These are phyloP conservation scores for Aspergillus fumigatus DNA, from an alignment of 2,329 filamentous ascomycete species.

Conservation along the genomic window DNA sequence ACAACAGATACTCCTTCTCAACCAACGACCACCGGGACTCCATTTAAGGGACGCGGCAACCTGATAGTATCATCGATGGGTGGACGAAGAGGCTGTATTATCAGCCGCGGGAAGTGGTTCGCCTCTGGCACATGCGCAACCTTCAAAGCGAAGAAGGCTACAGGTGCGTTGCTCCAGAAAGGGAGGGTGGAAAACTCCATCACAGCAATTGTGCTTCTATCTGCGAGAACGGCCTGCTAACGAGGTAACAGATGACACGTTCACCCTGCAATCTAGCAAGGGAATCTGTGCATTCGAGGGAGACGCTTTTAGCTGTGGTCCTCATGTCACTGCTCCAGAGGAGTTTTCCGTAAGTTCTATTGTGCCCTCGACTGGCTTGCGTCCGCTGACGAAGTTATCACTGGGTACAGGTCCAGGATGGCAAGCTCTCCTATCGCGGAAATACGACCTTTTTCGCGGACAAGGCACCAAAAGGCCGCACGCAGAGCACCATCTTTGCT, in stretches of 20 bases:
- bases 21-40: conserved; percentile 29
- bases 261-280: conserved; percentile 56
- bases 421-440: conserved; percentile 28
- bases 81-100: conserved; percentile 56
- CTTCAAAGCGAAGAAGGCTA: conserved; percentile 32
- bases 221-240: not conserved
- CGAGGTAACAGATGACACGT: conserved; percentile 27
- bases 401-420: conserved; percentile 24
- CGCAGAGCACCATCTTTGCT: conserved; percentile 32
- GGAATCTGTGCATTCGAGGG: conserved; percentile 54
- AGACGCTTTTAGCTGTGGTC: conserved; percentile 53
- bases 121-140: conserved; percentile 63
- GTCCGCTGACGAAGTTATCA: not conserved
- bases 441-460: conserved; percentile 38
- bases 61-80: conserved; percentile 48
- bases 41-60: conserved; percentile 57
- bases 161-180: conserved; percentile 22
- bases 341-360: conserved; percentile 28
- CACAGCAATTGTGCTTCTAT: not conserved
- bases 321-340: conserved; percentile 22
- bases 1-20: conserved; percentile 29
- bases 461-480: conserved; percentile 31
- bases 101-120: conserved; percentile 64
- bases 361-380: not conserved
- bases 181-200: not conserved